Evolutionary conservation across 768 basidiomycete genomes (phyloP).

Genomic region (Xerocomus brunneocitrinus): DNA sequence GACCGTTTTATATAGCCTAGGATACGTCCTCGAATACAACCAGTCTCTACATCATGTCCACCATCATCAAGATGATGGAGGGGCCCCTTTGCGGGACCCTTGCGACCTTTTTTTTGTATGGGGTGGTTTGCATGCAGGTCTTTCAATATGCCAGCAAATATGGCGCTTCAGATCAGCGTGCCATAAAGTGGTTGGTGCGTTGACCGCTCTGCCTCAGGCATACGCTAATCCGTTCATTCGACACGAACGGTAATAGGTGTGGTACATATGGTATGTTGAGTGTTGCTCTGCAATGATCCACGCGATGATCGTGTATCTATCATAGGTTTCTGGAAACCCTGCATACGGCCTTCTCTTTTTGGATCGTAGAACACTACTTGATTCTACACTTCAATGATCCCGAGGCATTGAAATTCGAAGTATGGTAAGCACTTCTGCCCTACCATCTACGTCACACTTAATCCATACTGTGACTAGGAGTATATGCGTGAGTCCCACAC

Average conservation of each 20-base stretch:
- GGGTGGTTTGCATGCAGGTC: slow-evolving; percentile 16
- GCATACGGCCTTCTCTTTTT: slow-evolving; percentile 13
- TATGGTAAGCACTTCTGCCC: slow-evolving; percentile 7
- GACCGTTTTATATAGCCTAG: neutral
- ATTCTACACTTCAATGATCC: slow-evolving; percentile 11
- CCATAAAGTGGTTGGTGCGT: slow-evolving; percentile 15
- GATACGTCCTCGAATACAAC: neutral
- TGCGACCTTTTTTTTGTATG: slow-evolving; percentile 7
- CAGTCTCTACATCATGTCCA: neutral
- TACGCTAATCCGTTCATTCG: neutral
- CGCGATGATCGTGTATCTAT: neutral
- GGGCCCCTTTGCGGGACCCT: slow-evolving; percentile 12
- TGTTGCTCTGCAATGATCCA: neutral
- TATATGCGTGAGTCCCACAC: slow-evolving; percentile 3
- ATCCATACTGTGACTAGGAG: slow-evolving; percentile 1
- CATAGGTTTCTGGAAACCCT: slow-evolving; percentile 12
- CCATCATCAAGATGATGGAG: slow-evolving; percentile 7
- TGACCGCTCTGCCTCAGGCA: neutral
- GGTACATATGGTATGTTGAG: slow-evolving; percentile 8
- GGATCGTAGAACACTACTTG: slow-evolving; percentile 13
- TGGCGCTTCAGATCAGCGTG: slow-evolving; percentile 1
- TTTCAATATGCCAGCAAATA: slow-evolving; percentile 11
- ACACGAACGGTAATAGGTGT: slow-evolving; percentile 3
- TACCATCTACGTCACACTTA: neutral
- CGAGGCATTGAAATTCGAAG: neutral